phyloP scores from a whole-genome alignment of 495 filamentous ascomycete genomes.

The Lineolata rhizophorae region DNA sequence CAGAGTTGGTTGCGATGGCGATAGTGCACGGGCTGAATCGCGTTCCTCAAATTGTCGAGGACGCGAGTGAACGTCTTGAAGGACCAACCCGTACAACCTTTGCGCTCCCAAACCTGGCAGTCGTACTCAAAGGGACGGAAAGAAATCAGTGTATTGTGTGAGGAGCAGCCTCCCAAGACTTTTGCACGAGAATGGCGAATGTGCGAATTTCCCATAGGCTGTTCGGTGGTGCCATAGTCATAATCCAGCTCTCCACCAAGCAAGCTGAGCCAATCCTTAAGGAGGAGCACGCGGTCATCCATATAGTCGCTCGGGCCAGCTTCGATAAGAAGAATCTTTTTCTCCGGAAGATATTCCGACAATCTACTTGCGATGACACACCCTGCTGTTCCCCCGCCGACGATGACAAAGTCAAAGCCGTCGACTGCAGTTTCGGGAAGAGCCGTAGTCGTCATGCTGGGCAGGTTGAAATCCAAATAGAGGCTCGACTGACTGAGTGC shows the following conservation, averaged over 20 bases:
- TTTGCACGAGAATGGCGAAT: slow-evolving; percentile 72
- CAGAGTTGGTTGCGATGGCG: slow-evolving; percentile 65
- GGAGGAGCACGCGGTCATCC: slow-evolving; percentile 47
- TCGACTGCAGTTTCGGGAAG: slow-evolving; percentile 34
- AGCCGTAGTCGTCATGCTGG: slow-evolving; percentile 37
- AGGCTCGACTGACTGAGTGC: too few relatives aligned
- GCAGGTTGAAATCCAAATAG: slow-evolving; percentile 1
- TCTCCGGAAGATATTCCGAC: slow-evolving; percentile 21
- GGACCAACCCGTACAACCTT: slow-evolving; percentile 56
- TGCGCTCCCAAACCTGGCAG: slow-evolving; percentile 44
- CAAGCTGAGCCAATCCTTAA: slow-evolving; percentile 59
- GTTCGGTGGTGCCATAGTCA: slow-evolving; percentile 69
- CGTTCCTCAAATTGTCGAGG: slow-evolving; percentile 55
- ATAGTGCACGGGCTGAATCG: slow-evolving; percentile 54
- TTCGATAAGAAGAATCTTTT: slow-evolving; percentile 21
- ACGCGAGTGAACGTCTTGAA: slow-evolving; percentile 58
- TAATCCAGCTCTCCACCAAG: slow-evolving; percentile 68
- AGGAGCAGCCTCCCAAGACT: slow-evolving; percentile 68
- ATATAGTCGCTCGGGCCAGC: slow-evolving; percentile 30
- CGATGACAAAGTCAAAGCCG: slow-evolving; percentile 68
- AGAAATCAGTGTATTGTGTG: slow-evolving; percentile 71
- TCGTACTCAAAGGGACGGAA: slow-evolving; percentile 72
- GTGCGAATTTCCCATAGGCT: slow-evolving; percentile 55
- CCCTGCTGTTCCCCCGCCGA: slow-evolving; percentile 74
- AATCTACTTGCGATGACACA: slow-evolving; percentile 61